phyloP scores from a whole-genome alignment of 495 filamentous ascomycete genomes.

The Xylaria castorea region DNA sequence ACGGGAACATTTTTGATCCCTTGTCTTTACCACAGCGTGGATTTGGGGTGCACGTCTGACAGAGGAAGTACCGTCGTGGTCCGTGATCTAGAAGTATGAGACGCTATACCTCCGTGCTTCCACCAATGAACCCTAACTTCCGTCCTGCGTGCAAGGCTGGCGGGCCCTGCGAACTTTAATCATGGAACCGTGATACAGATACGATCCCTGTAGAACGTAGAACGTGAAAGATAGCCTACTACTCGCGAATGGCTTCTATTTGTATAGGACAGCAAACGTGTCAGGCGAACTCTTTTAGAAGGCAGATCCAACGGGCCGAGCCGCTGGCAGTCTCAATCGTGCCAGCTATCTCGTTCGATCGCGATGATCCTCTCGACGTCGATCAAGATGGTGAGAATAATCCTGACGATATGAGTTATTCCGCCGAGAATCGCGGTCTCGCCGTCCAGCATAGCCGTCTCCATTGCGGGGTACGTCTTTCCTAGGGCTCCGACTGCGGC shows the following conservation, averaged over 20 bases:
- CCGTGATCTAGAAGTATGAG: background rate
- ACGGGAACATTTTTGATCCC: constrained; percentile 3
- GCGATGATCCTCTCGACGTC: constrained; percentile 30
- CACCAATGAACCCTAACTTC: background rate
- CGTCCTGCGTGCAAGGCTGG: constrained; percentile 7
- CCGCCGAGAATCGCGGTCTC: constrained; percentile 27
- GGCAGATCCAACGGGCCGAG: background rate
- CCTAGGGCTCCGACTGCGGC: constrained; percentile 50
- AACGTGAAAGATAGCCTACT: background rate
- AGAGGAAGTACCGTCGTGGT: background rate
- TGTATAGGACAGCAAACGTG: background rate
- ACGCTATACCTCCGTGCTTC: background rate
- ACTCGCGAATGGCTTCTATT: background rate
- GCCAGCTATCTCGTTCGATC: constrained; percentile 35
- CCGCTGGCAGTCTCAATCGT: background rate
- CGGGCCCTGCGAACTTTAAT: background rate
- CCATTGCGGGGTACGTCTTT: constrained; percentile 35
- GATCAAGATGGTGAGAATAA: constrained; percentile 35
- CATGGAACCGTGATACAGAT: constrained; percentile 5
- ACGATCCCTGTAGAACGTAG: constrained; percentile 17
- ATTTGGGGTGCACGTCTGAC: constrained; percentile 3
- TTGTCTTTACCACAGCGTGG: constrained; percentile 10
- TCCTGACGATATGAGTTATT: constrained; percentile 36
- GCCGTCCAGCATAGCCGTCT: constrained; percentile 27
- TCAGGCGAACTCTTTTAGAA: background rate